Base-by-base conservation (phyloP, 192 early-diverging fungal genomes). In the Rhizoclosmatium globosum region DNA sequence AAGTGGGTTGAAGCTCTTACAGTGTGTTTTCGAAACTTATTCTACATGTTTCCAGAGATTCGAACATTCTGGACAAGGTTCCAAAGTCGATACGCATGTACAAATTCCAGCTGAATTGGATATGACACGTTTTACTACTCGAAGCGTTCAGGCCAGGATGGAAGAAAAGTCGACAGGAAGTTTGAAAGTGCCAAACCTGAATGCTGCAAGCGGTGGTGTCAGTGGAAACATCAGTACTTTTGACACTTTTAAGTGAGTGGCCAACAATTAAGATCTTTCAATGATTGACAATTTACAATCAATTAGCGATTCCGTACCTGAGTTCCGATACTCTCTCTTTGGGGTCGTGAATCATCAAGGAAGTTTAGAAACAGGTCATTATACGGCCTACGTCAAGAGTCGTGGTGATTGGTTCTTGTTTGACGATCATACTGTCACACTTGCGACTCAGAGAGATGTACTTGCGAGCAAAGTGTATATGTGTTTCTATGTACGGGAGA, bases 311-410 rank as follows among this genome's bases (percentile, higher is more conserved):
- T 77, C 83, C 23, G 79, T 87, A 65, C 95, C 92, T 0, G 84
- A 92, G 2, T 93, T 93, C 83, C 81, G 89, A 66, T 98, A 98
- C 74, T 86, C 88, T 4, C 83, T 99, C 31, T 98, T 98, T 87
- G 95, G 95, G 9, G 94, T 99, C 17, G 91, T 98, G 47, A 94
- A 94, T 61, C 98, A 99, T 71, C 87, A 92, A 62, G 98, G 98
- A 15, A 91, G 90, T 70, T 81, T 98, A 77, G 95, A 99, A 66
- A 95, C 97, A 0, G 98, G 98, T 21, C 98, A 99, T 81, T 99
- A 99, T 80, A 96, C 92, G 2, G 92, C 94, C 39, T 96, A 89
- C 81, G 94, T 92, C 4, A 88, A 89, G 71, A 89, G 89, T 59
- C 90, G 96, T 21, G 91, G 89, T 43, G 84, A 94, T 82, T 98